phyloP scores from a whole-genome alignment of 495 filamentous ascomycete species.

The Viridothelium virens region DNA sequence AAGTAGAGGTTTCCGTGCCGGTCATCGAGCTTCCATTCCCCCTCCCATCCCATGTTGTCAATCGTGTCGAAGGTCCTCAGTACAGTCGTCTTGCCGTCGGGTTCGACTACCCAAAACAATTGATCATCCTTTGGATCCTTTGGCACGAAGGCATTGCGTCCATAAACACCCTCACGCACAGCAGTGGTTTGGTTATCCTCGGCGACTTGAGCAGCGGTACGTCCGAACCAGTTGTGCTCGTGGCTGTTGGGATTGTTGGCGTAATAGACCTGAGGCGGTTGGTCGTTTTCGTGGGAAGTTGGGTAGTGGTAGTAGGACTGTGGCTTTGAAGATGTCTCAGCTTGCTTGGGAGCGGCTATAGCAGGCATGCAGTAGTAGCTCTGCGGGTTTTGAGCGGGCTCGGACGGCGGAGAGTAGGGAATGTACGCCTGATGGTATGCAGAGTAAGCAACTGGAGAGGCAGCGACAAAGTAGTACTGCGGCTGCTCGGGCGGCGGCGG shows the following conservation, averaged over 20 bases:
- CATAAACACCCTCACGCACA: slow-evolving; percentile 28
- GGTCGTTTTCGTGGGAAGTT: not conserved
- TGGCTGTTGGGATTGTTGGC: slow-evolving; percentile 9
- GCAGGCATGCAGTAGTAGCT: slow-evolving; percentile 1
- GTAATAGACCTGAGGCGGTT: not conserved
- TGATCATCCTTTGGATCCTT: slow-evolving; percentile 30
- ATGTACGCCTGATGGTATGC: not conserved
- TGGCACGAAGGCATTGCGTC: slow-evolving; percentile 27
- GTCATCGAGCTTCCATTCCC: not conserved
- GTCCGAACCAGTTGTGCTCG: slow-evolving; percentile 23
- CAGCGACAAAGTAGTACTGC: slow-evolving; percentile 3
- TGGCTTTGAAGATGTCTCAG: not conserved
- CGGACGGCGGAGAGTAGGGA: not conserved
- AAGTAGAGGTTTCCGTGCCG: slow-evolving; percentile 2
- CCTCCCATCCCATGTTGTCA: slow-evolving; percentile 8
- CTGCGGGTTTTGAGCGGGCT: not conserved
- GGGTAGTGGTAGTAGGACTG: not conserved
- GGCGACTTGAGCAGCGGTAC: slow-evolving; percentile 29
- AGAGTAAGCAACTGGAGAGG: not conserved
- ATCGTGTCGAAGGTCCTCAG: slow-evolving; percentile 5
- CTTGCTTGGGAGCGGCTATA: not conserved
- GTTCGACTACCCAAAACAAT: slow-evolving; percentile 32
- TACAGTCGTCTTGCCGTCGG: slow-evolving; percentile 19
- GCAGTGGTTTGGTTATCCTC: slow-evolving; percentile 33
- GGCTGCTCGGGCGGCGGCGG: not conserved